These are phyloP conservation scores for Gaeumannomyces sp. DNA, from an alignment of 2,329 filamentous ascomycete genomes.

Conservation along the genomic window DNA sequence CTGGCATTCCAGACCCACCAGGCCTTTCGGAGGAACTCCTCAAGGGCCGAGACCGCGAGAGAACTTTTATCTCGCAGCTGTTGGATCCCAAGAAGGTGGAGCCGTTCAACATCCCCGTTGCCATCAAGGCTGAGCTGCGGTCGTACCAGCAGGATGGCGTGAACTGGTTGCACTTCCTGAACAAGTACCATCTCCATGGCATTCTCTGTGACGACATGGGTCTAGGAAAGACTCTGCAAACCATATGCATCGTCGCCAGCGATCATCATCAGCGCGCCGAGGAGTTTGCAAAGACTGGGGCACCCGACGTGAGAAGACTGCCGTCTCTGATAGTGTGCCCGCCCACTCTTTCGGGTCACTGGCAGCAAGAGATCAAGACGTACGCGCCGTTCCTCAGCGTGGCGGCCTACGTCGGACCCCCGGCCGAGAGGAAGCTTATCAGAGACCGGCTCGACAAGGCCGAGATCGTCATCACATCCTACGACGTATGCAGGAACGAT, in stretches of 20 bases:
- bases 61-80: constrained; percentile 94
- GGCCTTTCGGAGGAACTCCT: constrained; percentile 84
- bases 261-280: constrained; percentile 92
- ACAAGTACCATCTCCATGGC: constrained; percentile 94
- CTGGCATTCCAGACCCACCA: constrained; percentile 92
- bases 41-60: constrained; percentile 84
- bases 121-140: constrained; percentile 92
- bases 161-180: constrained; percentile 97
- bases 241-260: constrained; percentile 94
- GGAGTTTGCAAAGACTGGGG: constrained; percentile 77
- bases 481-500: constrained; percentile 96
- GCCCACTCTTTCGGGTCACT: constrained; percentile 92
- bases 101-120: constrained; percentile 84
- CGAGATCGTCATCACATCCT: constrained; percentile 94
- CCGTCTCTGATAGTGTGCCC: constrained; percentile 95
- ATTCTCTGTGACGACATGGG: constrained; percentile 99
- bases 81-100: constrained; percentile 97
- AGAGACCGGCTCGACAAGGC: constrained; percentile 65
- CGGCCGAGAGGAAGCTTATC: constrained; percentile 68
- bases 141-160: constrained; percentile 98
- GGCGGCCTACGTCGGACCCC: constrained; percentile 85
- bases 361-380: constrained; percentile 95
- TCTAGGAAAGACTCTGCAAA: constrained; percentile 94
- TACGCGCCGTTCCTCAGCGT: constrained; percentile 92
- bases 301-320: constrained; percentile 69